A percentile compares a stretch with the other conserved stretches of the same genome.
phyloP scores from a whole-genome alignment of 495 filamentous ascomycete genomes.

The Penicillium ochrochloron region DNA sequence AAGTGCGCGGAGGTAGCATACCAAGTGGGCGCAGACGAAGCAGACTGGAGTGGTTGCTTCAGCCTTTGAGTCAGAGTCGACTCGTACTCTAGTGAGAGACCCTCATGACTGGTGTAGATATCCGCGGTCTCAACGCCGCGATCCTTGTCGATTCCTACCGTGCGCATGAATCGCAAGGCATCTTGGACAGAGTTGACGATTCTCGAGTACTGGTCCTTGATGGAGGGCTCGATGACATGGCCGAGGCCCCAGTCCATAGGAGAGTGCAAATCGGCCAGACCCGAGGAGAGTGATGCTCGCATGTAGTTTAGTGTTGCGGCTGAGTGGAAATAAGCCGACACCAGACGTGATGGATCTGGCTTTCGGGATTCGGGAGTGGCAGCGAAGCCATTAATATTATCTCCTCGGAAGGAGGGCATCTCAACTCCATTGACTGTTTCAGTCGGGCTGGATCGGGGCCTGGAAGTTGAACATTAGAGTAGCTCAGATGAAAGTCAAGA shows the following conservation, averaged over 20 bases:
- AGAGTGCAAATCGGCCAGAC: conserved; percentile 90
- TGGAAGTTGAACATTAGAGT: conserved; percentile 28
- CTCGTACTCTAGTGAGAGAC: conserved; percentile 93
- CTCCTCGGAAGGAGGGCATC: conserved; percentile 89
- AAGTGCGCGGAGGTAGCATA: conserved; percentile 96
- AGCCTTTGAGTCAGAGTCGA: conserved; percentile 79
- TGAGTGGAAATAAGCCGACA: conserved; percentile 94
- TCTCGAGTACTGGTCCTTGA: conserved; percentile 80
- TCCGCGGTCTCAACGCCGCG: conserved; percentile 89
- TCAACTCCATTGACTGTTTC: conserved; percentile 79
- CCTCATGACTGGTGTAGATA: conserved; percentile 93
- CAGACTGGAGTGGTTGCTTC: conserved; percentile 57
- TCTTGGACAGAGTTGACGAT: conserved; percentile 88
- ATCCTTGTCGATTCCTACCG: conserved; percentile 87
- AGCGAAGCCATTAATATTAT: conserved; percentile 91
- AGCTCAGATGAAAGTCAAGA: neutral
- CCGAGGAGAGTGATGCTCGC: conserved; percentile 78
- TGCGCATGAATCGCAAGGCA: conserved; percentile 92
- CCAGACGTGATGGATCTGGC: conserved; percentile 80
- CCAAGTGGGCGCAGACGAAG: conserved; percentile 48
- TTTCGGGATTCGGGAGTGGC: conserved; percentile 62
- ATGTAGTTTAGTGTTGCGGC: conserved; percentile 92
- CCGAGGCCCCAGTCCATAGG: conserved; percentile 94
- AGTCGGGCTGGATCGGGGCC: conserved; percentile 83
- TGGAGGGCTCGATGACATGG: conserved; percentile 82